These are phyloP conservation scores for Prunus fruticosa DNA, from an alignment of 306 rosid genomes.

Conservation along the genomic window DNA sequence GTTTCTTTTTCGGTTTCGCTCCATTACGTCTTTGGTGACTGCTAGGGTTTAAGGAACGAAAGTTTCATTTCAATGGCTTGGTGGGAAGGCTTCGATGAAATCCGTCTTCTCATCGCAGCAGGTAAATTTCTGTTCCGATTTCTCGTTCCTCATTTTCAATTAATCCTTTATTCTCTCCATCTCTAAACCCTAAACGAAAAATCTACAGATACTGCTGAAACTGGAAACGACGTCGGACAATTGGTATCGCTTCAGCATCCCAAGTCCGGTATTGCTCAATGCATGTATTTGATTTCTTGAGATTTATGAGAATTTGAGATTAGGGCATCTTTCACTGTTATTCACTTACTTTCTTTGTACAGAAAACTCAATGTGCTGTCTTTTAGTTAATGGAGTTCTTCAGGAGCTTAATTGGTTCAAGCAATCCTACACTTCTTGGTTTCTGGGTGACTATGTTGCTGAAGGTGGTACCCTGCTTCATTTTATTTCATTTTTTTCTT, in stretches of 20 bases:
- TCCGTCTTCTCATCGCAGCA: constrained; percentile 69
- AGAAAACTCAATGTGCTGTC: constrained; percentile 65
- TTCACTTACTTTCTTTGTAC: constrained; percentile 18
- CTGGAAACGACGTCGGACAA: constrained; percentile 51
- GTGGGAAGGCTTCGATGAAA: constrained; percentile 61
- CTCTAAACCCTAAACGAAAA: background rate
- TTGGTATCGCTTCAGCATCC: constrained; percentile 73
- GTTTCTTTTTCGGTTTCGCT: background rate
- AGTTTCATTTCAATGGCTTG: constrained; percentile 46
- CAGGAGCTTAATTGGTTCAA: constrained; percentile 92
- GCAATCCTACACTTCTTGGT: constrained; percentile 84
- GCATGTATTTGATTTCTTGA: background rate
- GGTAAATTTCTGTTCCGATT: constrained; percentile 33
- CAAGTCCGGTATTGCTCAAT: constrained; percentile 52
- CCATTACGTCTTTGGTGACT: background rate
- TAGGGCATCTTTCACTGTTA: background rate
- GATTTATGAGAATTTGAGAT: background rate
- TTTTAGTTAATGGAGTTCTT: constrained; percentile 61
- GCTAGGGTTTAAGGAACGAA: constrained; percentile 20
- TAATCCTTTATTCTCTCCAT: background rate
- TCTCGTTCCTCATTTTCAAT: background rate
- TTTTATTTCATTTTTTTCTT: background rate
- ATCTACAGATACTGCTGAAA: constrained; percentile 45
- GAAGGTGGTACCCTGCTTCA: constrained; percentile 48
- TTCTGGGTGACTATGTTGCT: constrained; percentile 73